Conservation (phyloP, 345 rosid genomes). For the Eucalyptus guilfoylei region DNA sequence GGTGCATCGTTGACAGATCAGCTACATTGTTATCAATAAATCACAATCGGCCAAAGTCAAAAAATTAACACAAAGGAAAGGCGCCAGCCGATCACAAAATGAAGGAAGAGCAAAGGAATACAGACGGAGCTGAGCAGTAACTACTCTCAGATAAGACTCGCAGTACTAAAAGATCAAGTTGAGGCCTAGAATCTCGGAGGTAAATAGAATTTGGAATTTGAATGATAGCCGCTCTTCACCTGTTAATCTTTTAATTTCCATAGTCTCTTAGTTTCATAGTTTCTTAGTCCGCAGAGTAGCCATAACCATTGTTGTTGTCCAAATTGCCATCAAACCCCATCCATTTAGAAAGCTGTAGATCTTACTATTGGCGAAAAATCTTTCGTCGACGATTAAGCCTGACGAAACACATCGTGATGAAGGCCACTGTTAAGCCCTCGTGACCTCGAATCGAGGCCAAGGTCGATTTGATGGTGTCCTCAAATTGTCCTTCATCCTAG, state of each 20-base stretch:
- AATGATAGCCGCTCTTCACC: background rate
- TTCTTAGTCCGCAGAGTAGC: background rate
- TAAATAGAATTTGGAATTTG: background rate
- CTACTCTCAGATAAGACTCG: background rate
- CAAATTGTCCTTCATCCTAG: background rate
- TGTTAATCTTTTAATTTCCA: background rate
- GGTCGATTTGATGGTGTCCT: background rate
- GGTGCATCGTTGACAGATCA: background rate
- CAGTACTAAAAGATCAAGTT: background rate
- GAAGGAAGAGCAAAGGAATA: no score
- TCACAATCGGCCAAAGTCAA: background rate
- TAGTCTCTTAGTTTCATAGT: background rate
- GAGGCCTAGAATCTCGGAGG: background rate
- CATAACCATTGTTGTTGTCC: background rate
- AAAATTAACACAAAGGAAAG: background rate
- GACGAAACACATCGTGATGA: background rate
- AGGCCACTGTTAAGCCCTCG: accelerated
- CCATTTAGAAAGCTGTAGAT: background rate
- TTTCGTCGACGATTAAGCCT: background rate
- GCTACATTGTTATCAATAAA: no score
- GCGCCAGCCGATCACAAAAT: background rate
- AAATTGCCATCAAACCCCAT: no score
- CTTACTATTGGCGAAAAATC: background rate
- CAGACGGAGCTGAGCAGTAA: background rate
- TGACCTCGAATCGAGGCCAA: background rate